Percentiles rank a stretch among this genome's conserved stretches.
Evolutionary conservation across 2,329 filamentous ascomycete genomes (phyloP).

Genomic region (Coleophoma crateriformis): DNA sequence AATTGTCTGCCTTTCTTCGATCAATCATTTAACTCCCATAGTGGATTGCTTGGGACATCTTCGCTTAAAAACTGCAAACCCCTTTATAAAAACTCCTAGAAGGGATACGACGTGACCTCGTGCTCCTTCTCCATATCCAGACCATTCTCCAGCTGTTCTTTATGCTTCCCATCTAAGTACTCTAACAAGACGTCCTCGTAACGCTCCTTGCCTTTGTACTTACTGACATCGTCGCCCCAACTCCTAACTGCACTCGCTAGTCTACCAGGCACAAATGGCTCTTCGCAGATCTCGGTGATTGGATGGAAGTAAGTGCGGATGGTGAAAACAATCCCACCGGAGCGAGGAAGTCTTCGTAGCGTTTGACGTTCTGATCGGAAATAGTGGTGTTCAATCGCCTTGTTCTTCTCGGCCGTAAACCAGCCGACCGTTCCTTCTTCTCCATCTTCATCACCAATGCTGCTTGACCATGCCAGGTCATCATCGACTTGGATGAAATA

Average conservation of each 20-base stretch:
- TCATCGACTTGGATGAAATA: conserved; percentile 89
- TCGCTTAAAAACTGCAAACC: too few relatives aligned
- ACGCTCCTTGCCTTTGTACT: conserved; percentile 73
- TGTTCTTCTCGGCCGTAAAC: conserved; percentile 71
- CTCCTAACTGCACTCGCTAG: conserved; percentile 74
- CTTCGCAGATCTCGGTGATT: conserved; percentile 47
- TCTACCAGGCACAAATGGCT: conserved; percentile 71
- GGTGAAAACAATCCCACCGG: conserved; percentile 51
- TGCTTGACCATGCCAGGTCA: conserved; percentile 66
- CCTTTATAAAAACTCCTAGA: conserved; percentile 3
- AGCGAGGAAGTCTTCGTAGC: conserved; percentile 50
- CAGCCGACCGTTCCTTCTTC: conserved; percentile 52
- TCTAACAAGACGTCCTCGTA: conserved; percentile 70
- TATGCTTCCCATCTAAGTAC: conserved; percentile 69
- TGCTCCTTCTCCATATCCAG: conserved; percentile 57
- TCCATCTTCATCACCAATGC: conserved; percentile 69
- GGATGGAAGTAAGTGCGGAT: conserved; percentile 61
- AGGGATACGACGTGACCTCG: conserved; percentile 58
- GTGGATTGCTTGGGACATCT: too few relatives aligned
- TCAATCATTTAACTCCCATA: too few relatives aligned
- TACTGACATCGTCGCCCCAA: conserved; percentile 72
- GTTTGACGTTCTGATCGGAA: conserved; percentile 67
- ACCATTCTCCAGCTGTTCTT: conserved; percentile 65
- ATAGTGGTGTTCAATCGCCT: conserved; percentile 65
- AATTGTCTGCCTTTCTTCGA: too few relatives aligned